Percentiles rank a stretch among this genome's conserved stretches.
phyloP scores from a whole-genome alignment of 352 stramenopile genomes.

The Lagenidium sp. region DNA sequence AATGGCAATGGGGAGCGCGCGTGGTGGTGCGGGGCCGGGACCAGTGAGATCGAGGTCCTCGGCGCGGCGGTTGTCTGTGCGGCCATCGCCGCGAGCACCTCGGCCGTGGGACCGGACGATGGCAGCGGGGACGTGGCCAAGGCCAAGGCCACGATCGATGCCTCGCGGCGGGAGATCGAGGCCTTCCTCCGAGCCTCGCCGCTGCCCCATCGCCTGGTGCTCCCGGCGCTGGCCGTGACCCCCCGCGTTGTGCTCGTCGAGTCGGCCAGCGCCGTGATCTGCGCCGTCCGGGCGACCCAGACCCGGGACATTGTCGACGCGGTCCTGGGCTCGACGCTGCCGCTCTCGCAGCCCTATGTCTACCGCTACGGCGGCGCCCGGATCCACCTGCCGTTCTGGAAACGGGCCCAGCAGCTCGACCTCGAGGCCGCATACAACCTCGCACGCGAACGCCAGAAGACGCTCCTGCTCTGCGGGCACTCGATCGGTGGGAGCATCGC shows the following conservation, averaged over 20 bases:
- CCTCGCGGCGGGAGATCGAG: slow-evolving; percentile 31
- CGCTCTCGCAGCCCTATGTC: slow-evolving; percentile 49
- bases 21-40: slow-evolving; percentile 44
- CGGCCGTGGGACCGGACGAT: no score
- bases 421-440: slow-evolving; percentile 36
- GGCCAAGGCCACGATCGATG: slow-evolving; percentile 8
- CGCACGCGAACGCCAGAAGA: slow-evolving; percentile 42
- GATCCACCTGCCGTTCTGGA: slow-evolving; percentile 77
- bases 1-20: no score
- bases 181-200: slow-evolving; percentile 50
- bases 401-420: slow-evolving; percentile 44
- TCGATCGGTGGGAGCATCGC: slow-evolving; percentile 81
- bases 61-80: slow-evolving; percentile 71
- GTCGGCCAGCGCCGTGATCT: slow-evolving; percentile 49
- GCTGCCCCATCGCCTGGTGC: slow-evolving; percentile 47
- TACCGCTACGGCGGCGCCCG: slow-evolving; percentile 66
- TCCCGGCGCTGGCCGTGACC: slow-evolving; percentile 43
- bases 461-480: slow-evolving; percentile 66
- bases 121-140: slow-evolving; percentile 11
- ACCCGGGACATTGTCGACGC: slow-evolving; percentile 55
- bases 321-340: slow-evolving; percentile 56
- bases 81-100: slow-evolving; percentile 33
- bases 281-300: slow-evolving; percentile 50
- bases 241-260: slow-evolving; percentile 53
- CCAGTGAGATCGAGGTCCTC: slow-evolving; percentile 62